These are phyloP conservation scores for Vigna radiata DNA, from an alignment of 306 rosid species.

Conservation along the genomic window DNA sequence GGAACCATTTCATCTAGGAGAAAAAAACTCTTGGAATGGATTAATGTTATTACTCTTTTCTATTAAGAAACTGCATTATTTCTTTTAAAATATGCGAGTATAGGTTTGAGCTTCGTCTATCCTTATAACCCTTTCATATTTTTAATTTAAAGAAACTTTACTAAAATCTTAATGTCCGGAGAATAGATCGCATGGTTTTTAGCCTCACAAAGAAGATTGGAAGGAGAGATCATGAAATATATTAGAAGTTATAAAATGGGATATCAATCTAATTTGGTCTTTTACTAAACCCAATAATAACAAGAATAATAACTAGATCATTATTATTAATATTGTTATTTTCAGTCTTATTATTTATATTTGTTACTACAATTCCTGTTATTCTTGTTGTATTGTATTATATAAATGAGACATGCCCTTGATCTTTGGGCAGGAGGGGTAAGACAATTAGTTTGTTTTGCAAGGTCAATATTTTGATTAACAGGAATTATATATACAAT, in stretches of 20 bases:
- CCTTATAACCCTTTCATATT: background rate
- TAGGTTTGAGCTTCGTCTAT: conserved; percentile 16
- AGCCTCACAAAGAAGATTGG: background rate
- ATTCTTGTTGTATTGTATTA: background rate
- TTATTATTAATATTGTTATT: no score
- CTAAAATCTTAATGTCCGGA: background rate
- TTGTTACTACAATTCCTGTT: no score
- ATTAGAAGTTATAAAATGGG: background rate
- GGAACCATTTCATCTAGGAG: conserved; percentile 16
- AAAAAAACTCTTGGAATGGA: conserved; percentile 4
- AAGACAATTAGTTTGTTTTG: background rate
- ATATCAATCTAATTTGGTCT: background rate
- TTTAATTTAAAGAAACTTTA: background rate
- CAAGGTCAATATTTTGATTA: background rate
- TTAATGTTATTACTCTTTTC: background rate
- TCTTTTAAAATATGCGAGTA: conserved; percentile 4
- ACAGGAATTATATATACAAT: background rate
- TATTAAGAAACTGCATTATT: background rate
- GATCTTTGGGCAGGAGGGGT: background rate
- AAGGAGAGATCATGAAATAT: background rate
- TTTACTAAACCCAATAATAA: background rate
- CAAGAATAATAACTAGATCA: no score
- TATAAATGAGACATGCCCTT: background rate
- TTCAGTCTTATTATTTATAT: no score
- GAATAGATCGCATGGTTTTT: background rate